These are phyloP conservation scores for Penicillium antarcticum DNA, from an alignment of 495 filamentous ascomycete genomes.

Conservation along the genomic window DNA sequence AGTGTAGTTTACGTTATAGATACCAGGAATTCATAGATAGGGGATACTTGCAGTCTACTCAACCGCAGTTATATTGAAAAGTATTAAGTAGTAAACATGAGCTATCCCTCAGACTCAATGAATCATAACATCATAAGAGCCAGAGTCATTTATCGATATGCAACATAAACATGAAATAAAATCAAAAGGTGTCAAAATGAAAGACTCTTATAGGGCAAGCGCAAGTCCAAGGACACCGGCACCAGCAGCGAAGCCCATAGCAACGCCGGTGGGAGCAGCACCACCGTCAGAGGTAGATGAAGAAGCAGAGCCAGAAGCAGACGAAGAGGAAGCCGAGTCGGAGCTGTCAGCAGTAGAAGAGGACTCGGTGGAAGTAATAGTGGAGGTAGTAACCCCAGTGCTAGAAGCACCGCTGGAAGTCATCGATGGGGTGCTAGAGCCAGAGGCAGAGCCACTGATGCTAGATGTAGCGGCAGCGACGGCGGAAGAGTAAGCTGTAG, in stretches of 20 bases:
- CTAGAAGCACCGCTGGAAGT: background rate
- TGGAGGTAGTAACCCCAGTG: background rate
- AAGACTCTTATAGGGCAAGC: conserved; percentile 15
- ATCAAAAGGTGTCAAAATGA: background rate
- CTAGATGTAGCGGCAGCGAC: background rate
- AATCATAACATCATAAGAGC: too few relatives aligned
- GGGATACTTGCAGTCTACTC: too few relatives aligned
- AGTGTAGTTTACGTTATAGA: too few relatives aligned
- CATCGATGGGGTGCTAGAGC: background rate
- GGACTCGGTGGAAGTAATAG: conserved; percentile 3
- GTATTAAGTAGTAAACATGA: too few relatives aligned
- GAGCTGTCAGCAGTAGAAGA: conserved; percentile 1
- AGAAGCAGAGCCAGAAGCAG: conserved; percentile 11
- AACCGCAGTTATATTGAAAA: too few relatives aligned
- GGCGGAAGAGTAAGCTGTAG: conserved; percentile 3
- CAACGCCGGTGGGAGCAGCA: conserved; percentile 15
- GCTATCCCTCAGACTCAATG: too few relatives aligned
- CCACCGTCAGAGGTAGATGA: conserved; percentile 12
- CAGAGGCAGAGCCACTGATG: background rate
- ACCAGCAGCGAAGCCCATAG: conserved; percentile 16
- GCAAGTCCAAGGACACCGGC: conserved; percentile 25
- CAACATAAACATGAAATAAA: background rate
- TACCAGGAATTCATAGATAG: too few relatives aligned
- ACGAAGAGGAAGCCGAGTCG: conserved; percentile 8
- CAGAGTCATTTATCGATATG: background rate